Conservation (phyloP, 345 rosid species). For the Laguncularia racemosa region DNA sequence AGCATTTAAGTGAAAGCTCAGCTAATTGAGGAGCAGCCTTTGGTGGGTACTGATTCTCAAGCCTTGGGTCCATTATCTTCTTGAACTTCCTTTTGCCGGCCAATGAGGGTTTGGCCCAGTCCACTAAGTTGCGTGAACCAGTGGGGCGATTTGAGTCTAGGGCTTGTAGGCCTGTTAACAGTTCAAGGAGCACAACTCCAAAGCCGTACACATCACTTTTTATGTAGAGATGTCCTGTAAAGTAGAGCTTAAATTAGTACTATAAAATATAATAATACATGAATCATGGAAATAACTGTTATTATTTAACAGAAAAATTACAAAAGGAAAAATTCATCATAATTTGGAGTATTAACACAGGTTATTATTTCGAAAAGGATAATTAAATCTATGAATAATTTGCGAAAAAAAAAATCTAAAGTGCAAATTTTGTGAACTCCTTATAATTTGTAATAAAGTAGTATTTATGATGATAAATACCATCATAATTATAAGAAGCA, state of each 20-base stretch:
- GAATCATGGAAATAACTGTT: too few species aligned
- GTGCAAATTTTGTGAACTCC: too few species aligned
- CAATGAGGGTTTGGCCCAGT: conserved; percentile 51
- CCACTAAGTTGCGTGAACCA: conserved; percentile 38
- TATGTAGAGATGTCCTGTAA: conserved; percentile 69
- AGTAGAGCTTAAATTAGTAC: too few species aligned
- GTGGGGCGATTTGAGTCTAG: conserved; percentile 50
- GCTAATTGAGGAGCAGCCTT: conserved; percentile 40
- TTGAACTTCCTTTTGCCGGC: conserved; percentile 37
- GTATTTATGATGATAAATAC: too few species aligned
- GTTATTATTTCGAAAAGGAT: too few species aligned
- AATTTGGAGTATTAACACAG: not conserved
- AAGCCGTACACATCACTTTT: conserved; percentile 85
- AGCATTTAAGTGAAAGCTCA: conserved; percentile 37
- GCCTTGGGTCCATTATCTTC: conserved; percentile 66
- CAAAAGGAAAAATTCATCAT: not conserved
- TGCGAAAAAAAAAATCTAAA: too few species aligned
- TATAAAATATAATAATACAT: too few species aligned
- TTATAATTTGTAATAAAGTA: too few species aligned
- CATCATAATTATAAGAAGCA: too few species aligned
- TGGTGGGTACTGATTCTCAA: conserved; percentile 42
- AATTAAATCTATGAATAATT: too few species aligned
- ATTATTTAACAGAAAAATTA: not conserved
- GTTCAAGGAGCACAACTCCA: conserved; percentile 70
- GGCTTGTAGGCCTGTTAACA: conserved; percentile 61